These are phyloP conservation scores for Phialocephala sp. DNA, from an alignment of 2,329 filamentous ascomycete species.

Conservation along the genomic window DNA sequence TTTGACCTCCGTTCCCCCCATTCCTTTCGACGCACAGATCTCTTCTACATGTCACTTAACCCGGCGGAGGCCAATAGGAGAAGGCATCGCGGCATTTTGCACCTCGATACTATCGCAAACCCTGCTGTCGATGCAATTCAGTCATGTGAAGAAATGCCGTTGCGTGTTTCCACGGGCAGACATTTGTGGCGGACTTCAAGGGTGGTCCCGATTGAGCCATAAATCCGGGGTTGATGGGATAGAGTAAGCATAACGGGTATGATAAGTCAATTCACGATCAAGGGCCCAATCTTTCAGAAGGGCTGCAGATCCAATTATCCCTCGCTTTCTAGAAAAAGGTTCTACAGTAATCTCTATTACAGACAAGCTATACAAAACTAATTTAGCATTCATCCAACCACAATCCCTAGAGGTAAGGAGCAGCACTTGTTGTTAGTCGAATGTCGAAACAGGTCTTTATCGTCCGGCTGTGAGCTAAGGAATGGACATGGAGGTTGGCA, in stretches of 20 bases:
- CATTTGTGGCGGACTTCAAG: not conserved
- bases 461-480: too few relatives aligned
- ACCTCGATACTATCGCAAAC: slow-evolving; percentile 9
- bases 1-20: slow-evolving; percentile 20
- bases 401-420: not conserved
- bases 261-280: not conserved
- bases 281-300: not conserved
- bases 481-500: too few relatives aligned
- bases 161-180: not conserved
- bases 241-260: not conserved
- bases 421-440: too few relatives aligned
- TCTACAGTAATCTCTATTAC: not conserved
- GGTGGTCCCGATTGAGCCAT: not conserved
- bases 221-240: slow-evolving; percentile 5
- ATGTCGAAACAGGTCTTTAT: too few relatives aligned
- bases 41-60: not conserved
- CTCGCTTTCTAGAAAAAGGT: not conserved
- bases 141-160: slow-evolving; percentile 17
- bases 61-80: slow-evolving; percentile 1
- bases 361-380: not conserved
- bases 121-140: slow-evolving; percentile 1
- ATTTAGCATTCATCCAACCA: not conserved
- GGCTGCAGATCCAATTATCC: not conserved
- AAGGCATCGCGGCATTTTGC: slow-evolving; percentile 9
- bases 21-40: slow-evolving; percentile 23